Evolutionary conservation across 768 basidiomycete species (phyloP).

Genomic region (Trametes villosa): DNA sequence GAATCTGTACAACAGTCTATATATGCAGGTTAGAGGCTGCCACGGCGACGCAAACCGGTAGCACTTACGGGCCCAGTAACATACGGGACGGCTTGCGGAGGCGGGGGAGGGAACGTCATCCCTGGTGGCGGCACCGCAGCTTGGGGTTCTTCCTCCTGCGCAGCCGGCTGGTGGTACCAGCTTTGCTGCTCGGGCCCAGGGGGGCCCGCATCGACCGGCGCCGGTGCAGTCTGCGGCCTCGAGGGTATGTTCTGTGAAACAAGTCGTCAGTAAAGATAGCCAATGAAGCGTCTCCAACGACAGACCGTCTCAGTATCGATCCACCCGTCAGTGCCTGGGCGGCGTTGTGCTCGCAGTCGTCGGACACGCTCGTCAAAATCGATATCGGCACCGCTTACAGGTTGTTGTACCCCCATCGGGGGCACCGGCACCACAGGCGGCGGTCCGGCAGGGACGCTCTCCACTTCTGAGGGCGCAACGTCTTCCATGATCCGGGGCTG

Average conservation of each 20-base stretch:
- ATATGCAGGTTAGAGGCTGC: background rate
- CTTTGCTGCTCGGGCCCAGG: background rate
- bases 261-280: background rate
- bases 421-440: background rate
- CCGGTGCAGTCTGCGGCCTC: conserved; percentile 12
- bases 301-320: conserved; percentile 15
- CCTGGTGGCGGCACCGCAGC: conserved; percentile 11
- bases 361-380: conserved; percentile 21
- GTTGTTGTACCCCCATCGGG: background rate
- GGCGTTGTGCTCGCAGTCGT: conserved; percentile 16
- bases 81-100: conserved; percentile 3
- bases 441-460: conserved; percentile 2
- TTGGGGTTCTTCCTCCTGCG: background rate
- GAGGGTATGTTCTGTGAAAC: background rate
- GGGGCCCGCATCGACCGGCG: background rate
- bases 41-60: background rate
- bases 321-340: conserved; percentile 19
- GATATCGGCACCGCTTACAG: conserved; percentile 17
- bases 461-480: conserved; percentile 15
- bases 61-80: conserved; percentile 55
- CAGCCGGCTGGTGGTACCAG: background rate
- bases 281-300: background rate
- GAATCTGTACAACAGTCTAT: conserved; percentile 65
- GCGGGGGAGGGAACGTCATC: background rate
- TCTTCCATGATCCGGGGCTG: background rate